These are phyloP conservation scores for Saccharum officinarum DNA, from an alignment of 176 grass and related monocot genomes.

Conservation along the genomic window DNA sequence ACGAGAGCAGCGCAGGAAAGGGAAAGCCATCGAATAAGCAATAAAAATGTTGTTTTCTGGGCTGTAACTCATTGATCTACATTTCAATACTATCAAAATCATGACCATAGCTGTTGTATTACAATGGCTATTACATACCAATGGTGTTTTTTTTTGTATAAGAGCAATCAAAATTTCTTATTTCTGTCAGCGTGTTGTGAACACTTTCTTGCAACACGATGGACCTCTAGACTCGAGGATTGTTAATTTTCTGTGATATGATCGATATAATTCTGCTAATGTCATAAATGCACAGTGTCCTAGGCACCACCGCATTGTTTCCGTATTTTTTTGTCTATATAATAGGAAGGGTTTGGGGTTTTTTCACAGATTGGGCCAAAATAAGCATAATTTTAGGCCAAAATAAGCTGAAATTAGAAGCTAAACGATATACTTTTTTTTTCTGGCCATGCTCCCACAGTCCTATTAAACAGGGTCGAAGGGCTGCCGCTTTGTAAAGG, in stretches of 20 bases:
- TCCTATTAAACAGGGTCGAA: background rate
- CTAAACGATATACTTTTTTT: background rate
- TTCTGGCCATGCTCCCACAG: background rate
- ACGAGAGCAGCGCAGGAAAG: constrained; percentile 42
- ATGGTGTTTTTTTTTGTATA: constrained; percentile 4
- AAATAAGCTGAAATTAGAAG: background rate
- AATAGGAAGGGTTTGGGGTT: background rate
- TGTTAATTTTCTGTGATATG: background rate
- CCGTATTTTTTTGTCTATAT: background rate
- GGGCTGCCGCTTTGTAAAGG: background rate
- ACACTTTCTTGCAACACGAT: background rate
- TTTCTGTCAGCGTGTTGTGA: background rate
- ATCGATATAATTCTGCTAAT: background rate
- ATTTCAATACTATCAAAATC: background rate
- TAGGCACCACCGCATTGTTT: background rate
- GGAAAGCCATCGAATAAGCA: constrained; percentile 30
- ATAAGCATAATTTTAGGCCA: too few species aligned
- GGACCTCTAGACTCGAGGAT: background rate
- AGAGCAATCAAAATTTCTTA: background rate
- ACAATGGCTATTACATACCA: background rate
- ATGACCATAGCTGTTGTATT: background rate
- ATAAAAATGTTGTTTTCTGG: constrained; percentile 17
- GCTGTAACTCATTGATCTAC: background rate
- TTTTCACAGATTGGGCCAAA: background rate
- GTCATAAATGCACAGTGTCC: background rate